These are phyloP conservation scores for Paramecium tetraurelia DNA, from an alignment of 73 alveolate species.

Conservation along the genomic window DNA sequence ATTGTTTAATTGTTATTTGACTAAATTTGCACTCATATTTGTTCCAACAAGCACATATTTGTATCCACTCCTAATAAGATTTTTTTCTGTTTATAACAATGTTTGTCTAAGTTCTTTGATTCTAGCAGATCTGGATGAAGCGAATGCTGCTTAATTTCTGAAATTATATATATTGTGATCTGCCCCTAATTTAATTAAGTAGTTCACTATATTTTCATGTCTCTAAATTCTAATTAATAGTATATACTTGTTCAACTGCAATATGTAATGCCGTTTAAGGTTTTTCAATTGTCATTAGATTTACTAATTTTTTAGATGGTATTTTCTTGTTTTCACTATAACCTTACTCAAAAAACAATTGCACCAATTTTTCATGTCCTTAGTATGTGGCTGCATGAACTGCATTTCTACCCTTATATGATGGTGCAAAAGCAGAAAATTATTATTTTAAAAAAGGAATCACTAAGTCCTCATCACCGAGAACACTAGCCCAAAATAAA, in stretches of 20 bases:
- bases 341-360: background rate
- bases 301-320: background rate
- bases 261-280: background rate
- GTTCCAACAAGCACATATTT: background rate
- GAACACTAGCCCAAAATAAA: slow-evolving; percentile 22
- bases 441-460: background rate
- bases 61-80: background rate
- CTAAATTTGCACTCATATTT: background rate
- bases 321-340: background rate
- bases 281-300: background rate
- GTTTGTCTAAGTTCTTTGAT: background rate
- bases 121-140: background rate
- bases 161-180: background rate
- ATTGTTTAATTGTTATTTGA: background rate
- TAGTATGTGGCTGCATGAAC: slow-evolving; percentile 12
- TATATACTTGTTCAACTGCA: background rate
- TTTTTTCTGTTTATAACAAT: background rate
- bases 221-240: background rate
- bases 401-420: slow-evolving; percentile 12
- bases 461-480: background rate
- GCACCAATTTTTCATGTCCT: background rate
- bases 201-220: background rate
- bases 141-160: background rate
- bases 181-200: background rate
- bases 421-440: background rate